phyloP scores from a whole-genome alignment of 1,284 basidiomycete genomes.

The Grifola frondosa region DNA sequence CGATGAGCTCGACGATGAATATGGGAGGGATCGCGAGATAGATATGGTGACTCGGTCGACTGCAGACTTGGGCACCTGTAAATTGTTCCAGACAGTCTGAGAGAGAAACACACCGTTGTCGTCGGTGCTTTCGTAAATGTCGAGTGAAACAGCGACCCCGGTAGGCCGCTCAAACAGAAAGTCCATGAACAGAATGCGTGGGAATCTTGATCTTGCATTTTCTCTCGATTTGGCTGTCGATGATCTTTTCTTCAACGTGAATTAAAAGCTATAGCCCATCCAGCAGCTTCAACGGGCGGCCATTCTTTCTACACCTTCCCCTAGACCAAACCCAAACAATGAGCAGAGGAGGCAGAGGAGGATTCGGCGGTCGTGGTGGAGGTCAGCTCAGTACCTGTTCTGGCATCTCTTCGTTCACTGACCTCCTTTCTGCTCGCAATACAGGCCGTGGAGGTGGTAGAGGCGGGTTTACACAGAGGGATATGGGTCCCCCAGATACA shows the following conservation, averaged over 20 bases:
- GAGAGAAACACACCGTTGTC: conserved; percentile 16
- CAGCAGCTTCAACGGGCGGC: conserved; percentile 23
- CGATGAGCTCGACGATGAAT: conserved; percentile 4
- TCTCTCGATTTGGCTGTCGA: conserved; percentile 5
- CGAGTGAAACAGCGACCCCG: conserved; percentile 7
- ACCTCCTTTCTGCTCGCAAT: neutral
- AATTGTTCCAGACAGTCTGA: conserved; percentile 16
- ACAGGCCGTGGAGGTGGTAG: conserved; percentile 29
- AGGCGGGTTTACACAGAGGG: conserved; percentile 62
- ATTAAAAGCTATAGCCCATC: no score
- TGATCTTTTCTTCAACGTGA: no score
- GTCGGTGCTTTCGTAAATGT: conserved; percentile 7
- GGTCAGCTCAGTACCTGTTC: conserved; percentile 12
- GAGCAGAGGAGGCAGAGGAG: conserved; percentile 29
- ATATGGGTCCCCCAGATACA: conserved; percentile 81
- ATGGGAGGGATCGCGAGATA: conserved; percentile 11
- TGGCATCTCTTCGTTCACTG: neutral
- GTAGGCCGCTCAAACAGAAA: conserved; percentile 25
- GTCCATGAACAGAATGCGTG: conserved; percentile 18
- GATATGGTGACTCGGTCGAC: conserved; percentile 16
- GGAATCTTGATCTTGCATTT: conserved; percentile 5
- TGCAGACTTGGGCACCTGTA: conserved; percentile 4
- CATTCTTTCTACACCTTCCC: neutral
- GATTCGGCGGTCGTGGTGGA: conserved; percentile 28
- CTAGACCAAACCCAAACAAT: no score